A percentile compares a stretch with the other conserved stretches of the same genome.
These are phyloP conservation scores for Vaccinium myrtillus DNA, from an alignment of 148 eudicot species.

Conservation along the genomic window DNA sequence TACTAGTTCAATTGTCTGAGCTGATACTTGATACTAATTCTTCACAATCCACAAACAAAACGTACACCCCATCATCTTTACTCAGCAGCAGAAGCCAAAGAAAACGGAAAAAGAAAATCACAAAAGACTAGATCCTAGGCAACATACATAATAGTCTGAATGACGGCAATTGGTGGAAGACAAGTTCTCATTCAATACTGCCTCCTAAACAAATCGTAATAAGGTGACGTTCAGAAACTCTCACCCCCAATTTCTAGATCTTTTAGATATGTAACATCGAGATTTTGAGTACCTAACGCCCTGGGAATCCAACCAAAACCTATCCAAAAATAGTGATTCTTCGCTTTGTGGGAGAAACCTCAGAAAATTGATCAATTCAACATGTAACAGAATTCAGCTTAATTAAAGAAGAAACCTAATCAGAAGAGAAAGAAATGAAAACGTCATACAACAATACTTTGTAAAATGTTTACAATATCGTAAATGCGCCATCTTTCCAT, in stretches of 20 bases:
- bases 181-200: conserved; percentile 44
- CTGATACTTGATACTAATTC: not conserved
- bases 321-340: conserved; percentile 79
- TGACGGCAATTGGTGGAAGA: conserved; percentile 27
- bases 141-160: conserved; percentile 32
- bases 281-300: conserved; percentile 48
- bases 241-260: not conserved
- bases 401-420: not conserved
- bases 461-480: conserved; percentile 82
- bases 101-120: not conserved
- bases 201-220: conserved; percentile 26
- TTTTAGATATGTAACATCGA: not conserved
- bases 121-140: not conserved
- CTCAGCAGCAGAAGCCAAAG: not conserved
- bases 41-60: not conserved
- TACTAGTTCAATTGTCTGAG: not conserved
- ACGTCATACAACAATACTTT: conserved; percentile 62
- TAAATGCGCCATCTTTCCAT: conserved; percentile 86
- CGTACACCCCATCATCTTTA: not conserved
- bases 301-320: conserved; percentile 68
- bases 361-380: conserved; percentile 10
- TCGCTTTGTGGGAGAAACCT: conserved; percentile 70
- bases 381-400: not conserved
- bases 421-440: not conserved
- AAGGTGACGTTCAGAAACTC: not conserved